phyloP scores from a whole-genome alignment of 1,139 yeast species.

The Spathaspora sp. region DNA sequence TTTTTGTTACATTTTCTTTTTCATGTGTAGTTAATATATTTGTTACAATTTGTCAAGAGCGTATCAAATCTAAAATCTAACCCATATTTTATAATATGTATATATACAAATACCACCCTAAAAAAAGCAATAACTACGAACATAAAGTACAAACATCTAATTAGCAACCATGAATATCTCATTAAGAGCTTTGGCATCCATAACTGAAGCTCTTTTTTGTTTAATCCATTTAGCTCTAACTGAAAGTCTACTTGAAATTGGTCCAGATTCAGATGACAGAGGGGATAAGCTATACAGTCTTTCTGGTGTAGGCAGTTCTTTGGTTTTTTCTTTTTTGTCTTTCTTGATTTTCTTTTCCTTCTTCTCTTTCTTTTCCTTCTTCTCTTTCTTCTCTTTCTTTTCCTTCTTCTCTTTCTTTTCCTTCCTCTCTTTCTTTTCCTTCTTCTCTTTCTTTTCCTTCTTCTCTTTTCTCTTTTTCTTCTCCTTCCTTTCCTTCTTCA shows the following conservation, averaged over 20 bases:
- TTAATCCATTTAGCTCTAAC: slow-evolving; percentile 84
- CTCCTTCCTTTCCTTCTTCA: slow-evolving; percentile 22
- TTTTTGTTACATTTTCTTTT: background rate
- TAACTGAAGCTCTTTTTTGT: slow-evolving; percentile 86
- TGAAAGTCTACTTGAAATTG: slow-evolving; percentile 63
- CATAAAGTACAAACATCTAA: slow-evolving; percentile 14
- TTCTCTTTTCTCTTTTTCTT: slow-evolving; percentile 23
- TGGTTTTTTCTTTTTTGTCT: slow-evolving; percentile 15
- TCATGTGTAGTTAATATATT: background rate
- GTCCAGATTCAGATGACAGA: slow-evolving; percentile 30
- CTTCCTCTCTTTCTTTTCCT: slow-evolving; percentile 22
- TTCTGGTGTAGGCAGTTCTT: slow-evolving; percentile 10
- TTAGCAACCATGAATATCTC: slow-evolving; percentile 87
- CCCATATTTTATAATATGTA: background rate
- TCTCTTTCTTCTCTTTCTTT: slow-evolving; percentile 28
- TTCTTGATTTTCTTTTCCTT: slow-evolving; percentile 24
- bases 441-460: slow-evolving; percentile 22
- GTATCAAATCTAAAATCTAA: background rate
- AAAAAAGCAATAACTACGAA: background rate
- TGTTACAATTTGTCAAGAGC: too few relatives aligned
- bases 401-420: slow-evolving; percentile 22
- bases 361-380: slow-evolving; percentile 29
- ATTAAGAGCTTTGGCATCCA: slow-evolving; percentile 83
- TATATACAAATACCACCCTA: background rate
- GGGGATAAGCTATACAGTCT: slow-evolving; percentile 25